A percentile compares a stretch with the other conserved stretches of the same genome.
phyloP scores from a whole-genome alignment of 2,329 filamentous ascomycete species.

The Emergomyces pasteurianus region DNA sequence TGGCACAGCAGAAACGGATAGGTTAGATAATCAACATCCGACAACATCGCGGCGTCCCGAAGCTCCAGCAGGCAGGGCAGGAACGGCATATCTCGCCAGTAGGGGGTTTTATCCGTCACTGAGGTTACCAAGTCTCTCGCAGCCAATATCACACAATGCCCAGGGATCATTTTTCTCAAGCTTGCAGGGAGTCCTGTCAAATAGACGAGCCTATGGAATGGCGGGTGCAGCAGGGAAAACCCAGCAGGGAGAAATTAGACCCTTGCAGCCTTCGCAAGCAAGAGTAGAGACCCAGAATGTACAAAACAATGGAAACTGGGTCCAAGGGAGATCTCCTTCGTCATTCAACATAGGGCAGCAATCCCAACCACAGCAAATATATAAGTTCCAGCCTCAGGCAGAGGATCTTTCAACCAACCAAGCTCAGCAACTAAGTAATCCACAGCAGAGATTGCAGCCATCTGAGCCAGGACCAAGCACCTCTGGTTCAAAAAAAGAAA shows the following conservation, averaged over 20 bases:
- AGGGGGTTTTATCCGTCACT: neutral
- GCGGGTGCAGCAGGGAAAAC: neutral
- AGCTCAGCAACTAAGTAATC: neutral
- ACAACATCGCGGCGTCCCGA: neutral
- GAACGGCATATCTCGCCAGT: neutral
- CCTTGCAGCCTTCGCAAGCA: neutral
- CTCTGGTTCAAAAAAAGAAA: neutral
- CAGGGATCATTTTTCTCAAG: neutral
- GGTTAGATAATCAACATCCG: no score
- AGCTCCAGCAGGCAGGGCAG: neutral
- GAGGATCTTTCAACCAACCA: neutral
- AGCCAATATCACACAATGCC: neutral
- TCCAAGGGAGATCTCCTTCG: neutral
- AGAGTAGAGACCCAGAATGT: neutral
- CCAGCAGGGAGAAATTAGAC: neutral
- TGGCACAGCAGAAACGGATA: conserved; percentile 4
- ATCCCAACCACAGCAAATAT: neutral
- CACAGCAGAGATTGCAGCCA: neutral
- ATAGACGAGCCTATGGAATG: neutral
- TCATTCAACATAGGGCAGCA: neutral
- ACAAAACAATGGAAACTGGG: neutral
- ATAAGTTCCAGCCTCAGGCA: neutral
- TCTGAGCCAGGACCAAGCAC: neutral
- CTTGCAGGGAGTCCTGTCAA: neutral
- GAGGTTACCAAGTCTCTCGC: neutral